phyloP scores from a whole-genome alignment of 106 monocot species.

The Ottelia alismoides region DNA sequence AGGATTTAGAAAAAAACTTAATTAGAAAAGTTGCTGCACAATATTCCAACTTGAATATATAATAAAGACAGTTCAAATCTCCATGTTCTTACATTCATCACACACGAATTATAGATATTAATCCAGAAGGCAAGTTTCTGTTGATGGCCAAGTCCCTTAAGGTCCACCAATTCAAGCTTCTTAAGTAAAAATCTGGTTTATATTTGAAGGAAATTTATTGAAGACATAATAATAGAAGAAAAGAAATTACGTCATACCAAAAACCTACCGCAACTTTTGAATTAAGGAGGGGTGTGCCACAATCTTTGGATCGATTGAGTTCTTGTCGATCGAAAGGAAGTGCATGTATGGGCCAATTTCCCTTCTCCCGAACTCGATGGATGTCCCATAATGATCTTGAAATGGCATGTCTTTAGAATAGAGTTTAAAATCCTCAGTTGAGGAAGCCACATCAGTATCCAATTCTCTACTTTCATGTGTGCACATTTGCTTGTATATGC shows the following conservation, averaged over 20 bases:
- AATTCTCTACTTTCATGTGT: slow-evolving; percentile 9
- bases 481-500: slow-evolving; percentile 33
- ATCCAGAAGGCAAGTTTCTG: slow-evolving; percentile 91
- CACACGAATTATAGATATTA: slow-evolving; percentile 80
- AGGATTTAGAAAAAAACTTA: too few species aligned
- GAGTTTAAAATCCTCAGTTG: too few species aligned
- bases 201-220: not conserved
- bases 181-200: slow-evolving; percentile 29
- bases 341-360: slow-evolving; percentile 56
- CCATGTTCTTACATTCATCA: slow-evolving; percentile 82
- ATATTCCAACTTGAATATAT: too few species aligned
- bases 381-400: slow-evolving; percentile 59
- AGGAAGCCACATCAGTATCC: slow-evolving; percentile 17
- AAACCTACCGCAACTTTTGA: slow-evolving; percentile 37
- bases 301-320: slow-evolving; percentile 16
- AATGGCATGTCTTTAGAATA: slow-evolving; percentile 15
- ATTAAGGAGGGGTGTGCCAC: slow-evolving; percentile 16
- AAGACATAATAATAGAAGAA: not conserved
- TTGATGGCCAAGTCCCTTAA: slow-evolving; percentile 43
- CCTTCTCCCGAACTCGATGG: slow-evolving; percentile 33
- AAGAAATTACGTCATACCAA: not conserved
- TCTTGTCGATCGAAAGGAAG: slow-evolving; percentile 23
- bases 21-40: too few species aligned
- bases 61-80: too few species aligned
- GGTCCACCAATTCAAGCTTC: slow-evolving; percentile 42